Percentiles rank a stretch among this genome's conserved stretches.
Evolutionary conservation across 225 moss, liverwort and hornwort genomes (phyloP).

Genomic region (Thuidium tamariscinum): DNA sequence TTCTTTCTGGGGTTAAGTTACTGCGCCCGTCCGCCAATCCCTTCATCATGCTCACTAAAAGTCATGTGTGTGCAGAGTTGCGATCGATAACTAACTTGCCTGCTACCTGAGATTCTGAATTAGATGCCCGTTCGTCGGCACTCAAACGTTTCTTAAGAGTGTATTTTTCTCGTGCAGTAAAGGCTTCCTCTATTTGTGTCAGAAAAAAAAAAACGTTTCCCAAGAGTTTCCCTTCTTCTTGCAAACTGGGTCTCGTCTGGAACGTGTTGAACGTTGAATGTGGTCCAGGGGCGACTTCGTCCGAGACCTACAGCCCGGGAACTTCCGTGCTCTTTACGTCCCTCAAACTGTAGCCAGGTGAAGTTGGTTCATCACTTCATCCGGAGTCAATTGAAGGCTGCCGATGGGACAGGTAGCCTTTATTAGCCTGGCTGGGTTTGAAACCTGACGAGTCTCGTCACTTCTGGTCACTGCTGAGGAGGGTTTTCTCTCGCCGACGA

Average conservation of each 20-base stretch:
- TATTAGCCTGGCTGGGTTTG: not conserved
- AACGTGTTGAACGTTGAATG: not conserved
- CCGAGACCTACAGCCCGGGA: not conserved
- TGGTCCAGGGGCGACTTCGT: not conserved
- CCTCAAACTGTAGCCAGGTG: not conserved
- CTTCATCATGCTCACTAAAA: not conserved
- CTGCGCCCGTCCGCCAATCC: not conserved
- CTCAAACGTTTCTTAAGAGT: too few relatives aligned
- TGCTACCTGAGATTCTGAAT: not conserved
- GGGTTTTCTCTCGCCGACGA: not conserved
- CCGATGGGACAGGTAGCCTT: too few relatives aligned
- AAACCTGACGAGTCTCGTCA: not conserved
- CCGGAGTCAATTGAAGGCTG: not conserved
- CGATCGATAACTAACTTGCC: not conserved
- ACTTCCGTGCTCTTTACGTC: not conserved
- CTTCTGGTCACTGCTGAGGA: not conserved
- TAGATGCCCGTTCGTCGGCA: not conserved
- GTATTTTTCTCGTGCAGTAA: too few relatives aligned
- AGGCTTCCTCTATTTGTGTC: too few relatives aligned
- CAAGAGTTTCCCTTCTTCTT: not conserved
- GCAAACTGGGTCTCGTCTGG: not conserved
- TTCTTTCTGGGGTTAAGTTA: too few relatives aligned
- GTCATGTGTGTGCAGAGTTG: too few relatives aligned
- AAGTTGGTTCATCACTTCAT: too few relatives aligned
- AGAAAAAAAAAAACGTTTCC: too few relatives aligned